These are phyloP conservation scores for Torulaspora microellipsoides DNA, from an alignment of 805 yeast species.

Conservation along the genomic window DNA sequence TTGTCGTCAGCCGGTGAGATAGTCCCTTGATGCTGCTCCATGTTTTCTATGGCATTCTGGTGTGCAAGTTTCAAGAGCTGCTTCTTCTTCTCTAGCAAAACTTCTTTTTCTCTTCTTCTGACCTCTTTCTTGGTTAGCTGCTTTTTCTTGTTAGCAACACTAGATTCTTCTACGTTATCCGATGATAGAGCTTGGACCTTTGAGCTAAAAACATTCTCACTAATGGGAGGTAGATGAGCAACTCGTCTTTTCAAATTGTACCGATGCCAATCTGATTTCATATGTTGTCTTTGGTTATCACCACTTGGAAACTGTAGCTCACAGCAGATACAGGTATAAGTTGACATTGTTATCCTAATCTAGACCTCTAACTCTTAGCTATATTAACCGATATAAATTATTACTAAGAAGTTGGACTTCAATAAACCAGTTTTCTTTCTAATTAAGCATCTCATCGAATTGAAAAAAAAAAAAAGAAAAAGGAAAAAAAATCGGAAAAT, in stretches of 20 bases:
- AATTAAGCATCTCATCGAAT: constrained; percentile 5
- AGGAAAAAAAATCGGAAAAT: neutral
- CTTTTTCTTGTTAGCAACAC: constrained; percentile 20
- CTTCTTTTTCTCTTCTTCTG: constrained; percentile 42
- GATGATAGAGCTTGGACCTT: constrained; percentile 44
- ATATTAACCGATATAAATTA: neutral
- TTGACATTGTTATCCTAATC: constrained; percentile 11
- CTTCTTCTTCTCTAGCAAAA: constrained; percentile 39
- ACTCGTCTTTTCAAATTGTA: constrained; percentile 91
- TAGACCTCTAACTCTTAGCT: too few relatives aligned
- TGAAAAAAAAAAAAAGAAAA: constrained; percentile 1
- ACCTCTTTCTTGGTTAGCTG: constrained; percentile 40
- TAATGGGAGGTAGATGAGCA: constrained; percentile 74
- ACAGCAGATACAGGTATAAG: constrained; percentile 83
- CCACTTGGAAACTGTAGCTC: constrained; percentile 70
- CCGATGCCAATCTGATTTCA: constrained; percentile 98
- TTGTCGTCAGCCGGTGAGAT: neutral
- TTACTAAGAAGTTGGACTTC: neutral
- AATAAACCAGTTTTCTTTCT: neutral
- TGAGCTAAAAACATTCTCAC: constrained; percentile 62
- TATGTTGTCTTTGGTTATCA: constrained; percentile 79
- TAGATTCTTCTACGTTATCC: constrained; percentile 19
- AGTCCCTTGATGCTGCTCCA: constrained; percentile 12
- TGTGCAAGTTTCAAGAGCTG: constrained; percentile 39
- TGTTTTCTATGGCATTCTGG: constrained; percentile 36